Evolutionary conservation across 2,329 filamentous ascomycete species (phyloP).

Genomic region (Lachnellula subtilissima): DNA sequence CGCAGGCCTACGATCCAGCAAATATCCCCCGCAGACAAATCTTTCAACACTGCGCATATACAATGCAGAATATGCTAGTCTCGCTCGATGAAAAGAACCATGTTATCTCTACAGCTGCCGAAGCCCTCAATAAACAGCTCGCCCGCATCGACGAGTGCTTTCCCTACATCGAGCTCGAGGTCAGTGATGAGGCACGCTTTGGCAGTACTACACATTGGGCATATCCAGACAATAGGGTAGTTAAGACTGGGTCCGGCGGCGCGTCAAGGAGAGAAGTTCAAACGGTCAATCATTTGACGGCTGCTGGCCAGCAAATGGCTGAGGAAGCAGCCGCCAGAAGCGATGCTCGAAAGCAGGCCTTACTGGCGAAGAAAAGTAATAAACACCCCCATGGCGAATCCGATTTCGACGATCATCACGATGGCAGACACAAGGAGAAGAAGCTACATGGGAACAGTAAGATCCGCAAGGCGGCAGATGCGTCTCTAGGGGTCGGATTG

Average conservation of each 20-base stretch:
- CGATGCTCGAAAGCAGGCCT: slow-evolving; percentile 77
- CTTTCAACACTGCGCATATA: slow-evolving; percentile 72
- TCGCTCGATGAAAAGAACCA: slow-evolving; percentile 97
- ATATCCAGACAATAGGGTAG: slow-evolving; percentile 77
- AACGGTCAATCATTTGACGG: slow-evolving; percentile 60
- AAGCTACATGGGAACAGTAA: slow-evolving; percentile 58
- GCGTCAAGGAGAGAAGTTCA: slow-evolving; percentile 74
- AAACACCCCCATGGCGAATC: slow-evolving; percentile 62
- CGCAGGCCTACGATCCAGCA: slow-evolving; percentile 47
- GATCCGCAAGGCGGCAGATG: slow-evolving; percentile 56
- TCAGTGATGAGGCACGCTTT: slow-evolving; percentile 90
- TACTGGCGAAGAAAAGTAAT: slow-evolving; percentile 66
- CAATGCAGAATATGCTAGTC: slow-evolving; percentile 78
- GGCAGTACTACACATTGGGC: slow-evolving; percentile 94
- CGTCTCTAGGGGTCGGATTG: slow-evolving; percentile 50
- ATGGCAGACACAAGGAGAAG: slow-evolving; percentile 49
- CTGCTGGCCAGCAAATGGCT: slow-evolving; percentile 72
- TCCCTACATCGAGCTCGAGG: slow-evolving; percentile 79
- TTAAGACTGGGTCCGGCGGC: slow-evolving; percentile 61
- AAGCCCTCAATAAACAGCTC: slow-evolving; percentile 81
- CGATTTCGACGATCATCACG: slow-evolving; percentile 68
- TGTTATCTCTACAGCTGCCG: slow-evolving; percentile 87
- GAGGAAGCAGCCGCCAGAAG: slow-evolving; percentile 80
- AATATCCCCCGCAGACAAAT: slow-evolving; percentile 66
- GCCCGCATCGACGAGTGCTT: slow-evolving; percentile 81